Base-by-base conservation (phyloP, 345 rosid genomes). In the Pistacia vera region DNA sequence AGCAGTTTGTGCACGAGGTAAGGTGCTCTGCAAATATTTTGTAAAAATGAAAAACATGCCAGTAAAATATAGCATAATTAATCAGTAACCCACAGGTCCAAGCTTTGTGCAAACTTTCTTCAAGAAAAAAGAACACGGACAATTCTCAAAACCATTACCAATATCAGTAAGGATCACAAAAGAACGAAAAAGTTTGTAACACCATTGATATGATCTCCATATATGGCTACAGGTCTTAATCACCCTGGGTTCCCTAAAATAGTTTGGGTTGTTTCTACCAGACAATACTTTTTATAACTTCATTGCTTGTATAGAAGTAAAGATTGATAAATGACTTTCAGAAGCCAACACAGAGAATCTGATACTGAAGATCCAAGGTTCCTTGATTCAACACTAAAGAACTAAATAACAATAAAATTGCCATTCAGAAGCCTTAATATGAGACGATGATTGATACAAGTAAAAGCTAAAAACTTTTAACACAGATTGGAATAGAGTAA, bases 11-110 rank as follows among this genome's bases (percentile, higher is more conserved):
- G 83, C 73, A 81, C 71, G 84, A 55, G 86, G 71, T 61, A 82
- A 78, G 54, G 87, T 78, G 87, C 70, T 90, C 98, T 91, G 88
- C 89, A 85, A 69, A 83, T 71, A 69, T 66, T 77, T 77, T 56
- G 54, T 58, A 56, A 69, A 41, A 69, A 75, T 49, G 38, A 72
- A 56, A 66, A 55, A 75, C 64, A 68, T 5, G 44, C 22, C 48
- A 70, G 63, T 51, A 66, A 73, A 51, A 60, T 11, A 74, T 38
- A 33, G 64, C 58, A 68, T 52, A 36, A 38, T 22, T 46, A 38
- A 38, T 55, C 12, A 63, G 66, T 11, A 56, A 71, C 11, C 54
- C 57, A 5, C 52, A 52, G 62, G 62, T 35, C 8, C 48, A 63
- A 49, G 30, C 13, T 30, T 38, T 28, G 25, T 41, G 75, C 36